phyloP scores from a whole-genome alignment of 352 stramenopile species.

The Pythium phragmitis region DNA sequence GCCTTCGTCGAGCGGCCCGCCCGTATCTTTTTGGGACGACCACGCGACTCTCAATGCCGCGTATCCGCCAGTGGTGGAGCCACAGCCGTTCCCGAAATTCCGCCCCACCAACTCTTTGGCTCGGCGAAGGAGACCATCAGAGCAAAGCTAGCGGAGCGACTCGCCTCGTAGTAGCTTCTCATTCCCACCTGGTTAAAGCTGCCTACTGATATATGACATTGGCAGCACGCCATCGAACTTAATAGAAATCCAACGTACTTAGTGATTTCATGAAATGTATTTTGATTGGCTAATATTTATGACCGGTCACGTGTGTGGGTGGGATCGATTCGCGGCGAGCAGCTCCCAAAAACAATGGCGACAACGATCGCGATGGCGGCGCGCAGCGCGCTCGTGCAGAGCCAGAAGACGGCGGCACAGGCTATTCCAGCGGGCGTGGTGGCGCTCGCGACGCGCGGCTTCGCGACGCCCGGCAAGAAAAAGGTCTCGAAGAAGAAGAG shows the following conservation, averaged over 20 bases:
- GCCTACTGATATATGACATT: no score
- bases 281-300: constrained; percentile 26
- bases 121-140: not conserved
- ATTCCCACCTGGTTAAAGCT: not conserved
- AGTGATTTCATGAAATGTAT: not conserved
- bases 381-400: constrained; percentile 25
- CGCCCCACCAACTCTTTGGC: not conserved
- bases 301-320: constrained; percentile 25
- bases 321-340: constrained; percentile 20
- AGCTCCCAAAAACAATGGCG: constrained; percentile 10
- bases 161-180: not conserved
- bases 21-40: constrained; percentile 26
- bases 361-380: constrained; percentile 23
- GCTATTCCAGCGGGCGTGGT: constrained; percentile 12
- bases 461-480: constrained; percentile 46
- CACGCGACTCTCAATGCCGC: not conserved
- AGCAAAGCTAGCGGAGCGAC: not conserved
- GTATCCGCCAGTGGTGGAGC: constrained; percentile 8
- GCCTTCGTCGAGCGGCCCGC: constrained; percentile 11
- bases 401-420: constrained; percentile 15
- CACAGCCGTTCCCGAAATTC: constrained; percentile 13
- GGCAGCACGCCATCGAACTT: not conserved
- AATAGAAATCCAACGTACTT: constrained; percentile 11
- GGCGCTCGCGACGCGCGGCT: constrained; percentile 31
- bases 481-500: constrained; percentile 52